Percentiles rank a stretch among this genome's conserved stretches.
phyloP scores from a whole-genome alignment of 139 green algal species.

The Bryopsis sp. region DNA sequence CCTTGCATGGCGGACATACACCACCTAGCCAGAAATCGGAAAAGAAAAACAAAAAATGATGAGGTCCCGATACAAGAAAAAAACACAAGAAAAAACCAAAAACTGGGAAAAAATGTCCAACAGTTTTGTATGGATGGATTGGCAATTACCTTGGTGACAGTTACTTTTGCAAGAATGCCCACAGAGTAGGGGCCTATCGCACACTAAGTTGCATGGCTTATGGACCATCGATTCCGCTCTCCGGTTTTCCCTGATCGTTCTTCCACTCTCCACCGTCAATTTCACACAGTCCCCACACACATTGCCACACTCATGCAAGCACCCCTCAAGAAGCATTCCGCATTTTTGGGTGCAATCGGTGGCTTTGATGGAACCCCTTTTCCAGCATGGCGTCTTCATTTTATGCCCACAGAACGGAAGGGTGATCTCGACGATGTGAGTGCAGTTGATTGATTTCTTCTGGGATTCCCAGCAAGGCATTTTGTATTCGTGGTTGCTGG shows the following conservation, averaged over 20 bases:
- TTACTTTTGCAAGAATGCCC: not conserved
- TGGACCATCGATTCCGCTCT: not conserved
- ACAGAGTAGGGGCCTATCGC: conserved; percentile 11
- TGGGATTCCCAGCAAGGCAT: not conserved
- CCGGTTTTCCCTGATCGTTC: not conserved
- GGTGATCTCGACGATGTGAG: not conserved
- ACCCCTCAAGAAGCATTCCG: not conserved
- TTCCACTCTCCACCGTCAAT: not conserved
- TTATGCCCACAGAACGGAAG: conserved; percentile 1
- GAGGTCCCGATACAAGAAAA: not conserved
- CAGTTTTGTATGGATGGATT: not conserved
- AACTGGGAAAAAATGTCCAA: not conserved
- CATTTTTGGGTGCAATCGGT: not conserved
- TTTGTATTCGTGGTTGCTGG: not conserved
- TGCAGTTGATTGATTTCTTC: not conserved
- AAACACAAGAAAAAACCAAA: not conserved
- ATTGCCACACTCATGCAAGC: not conserved
- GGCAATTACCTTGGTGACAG: conserved; percentile 3
- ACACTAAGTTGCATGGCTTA: not conserved
- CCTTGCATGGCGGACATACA: conserved; percentile 24
- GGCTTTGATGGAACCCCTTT: not conserved
- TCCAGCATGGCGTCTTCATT: not conserved
- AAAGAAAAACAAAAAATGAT: not conserved
- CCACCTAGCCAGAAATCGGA: not conserved
- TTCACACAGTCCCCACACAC: conserved; percentile 2